Conservation (phyloP, 1,284 basidiomycete species). For the Leccinum subatratum region DNA sequence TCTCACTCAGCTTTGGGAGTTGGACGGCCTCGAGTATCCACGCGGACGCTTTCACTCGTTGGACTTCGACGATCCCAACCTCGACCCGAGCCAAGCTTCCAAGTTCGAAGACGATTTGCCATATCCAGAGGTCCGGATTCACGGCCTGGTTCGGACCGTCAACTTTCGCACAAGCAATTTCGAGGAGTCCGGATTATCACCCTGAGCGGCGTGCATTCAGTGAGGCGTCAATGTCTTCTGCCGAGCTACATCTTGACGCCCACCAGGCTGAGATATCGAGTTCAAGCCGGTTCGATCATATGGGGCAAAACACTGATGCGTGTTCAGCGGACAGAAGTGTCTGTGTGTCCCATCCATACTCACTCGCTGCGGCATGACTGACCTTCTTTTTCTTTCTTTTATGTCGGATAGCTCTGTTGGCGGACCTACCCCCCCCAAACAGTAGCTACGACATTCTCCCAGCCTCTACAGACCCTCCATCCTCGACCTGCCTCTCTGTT, state of each 20-base stretch:
- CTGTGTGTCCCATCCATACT: constrained; percentile 46
- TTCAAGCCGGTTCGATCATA: constrained; percentile 70
- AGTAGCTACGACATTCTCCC: constrained; percentile 75
- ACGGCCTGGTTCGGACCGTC: constrained; percentile 44
- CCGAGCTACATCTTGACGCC: constrained; percentile 2
- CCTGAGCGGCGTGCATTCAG: constrained; percentile 70
- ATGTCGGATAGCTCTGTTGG: constrained; percentile 55
- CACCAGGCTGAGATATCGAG: constrained; percentile 51
- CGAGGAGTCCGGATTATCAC: constrained; percentile 74
- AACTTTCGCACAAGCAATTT: constrained; percentile 68
- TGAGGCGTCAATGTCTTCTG: constrained; percentile 29
- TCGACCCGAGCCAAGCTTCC: constrained; percentile 38
- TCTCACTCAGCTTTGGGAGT: constrained; percentile 6
- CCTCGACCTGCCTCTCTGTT: constrained; percentile 72
- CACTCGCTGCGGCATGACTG: neutral
- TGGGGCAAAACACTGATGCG: constrained; percentile 77
- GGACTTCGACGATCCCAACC: constrained; percentile 41
- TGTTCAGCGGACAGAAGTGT: constrained; percentile 74
- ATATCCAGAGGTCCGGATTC: constrained; percentile 62
- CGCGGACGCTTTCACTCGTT: constrained; percentile 5
- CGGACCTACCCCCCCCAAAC: constrained; percentile 70
- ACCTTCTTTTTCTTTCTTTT: too few relatives aligned
- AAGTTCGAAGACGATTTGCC: constrained; percentile 48
- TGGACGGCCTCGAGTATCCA: neutral
- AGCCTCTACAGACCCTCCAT: constrained; percentile 74